Conservation (phyloP, 129 eudicot species). For the Oenanthe sinensis region DNA sequence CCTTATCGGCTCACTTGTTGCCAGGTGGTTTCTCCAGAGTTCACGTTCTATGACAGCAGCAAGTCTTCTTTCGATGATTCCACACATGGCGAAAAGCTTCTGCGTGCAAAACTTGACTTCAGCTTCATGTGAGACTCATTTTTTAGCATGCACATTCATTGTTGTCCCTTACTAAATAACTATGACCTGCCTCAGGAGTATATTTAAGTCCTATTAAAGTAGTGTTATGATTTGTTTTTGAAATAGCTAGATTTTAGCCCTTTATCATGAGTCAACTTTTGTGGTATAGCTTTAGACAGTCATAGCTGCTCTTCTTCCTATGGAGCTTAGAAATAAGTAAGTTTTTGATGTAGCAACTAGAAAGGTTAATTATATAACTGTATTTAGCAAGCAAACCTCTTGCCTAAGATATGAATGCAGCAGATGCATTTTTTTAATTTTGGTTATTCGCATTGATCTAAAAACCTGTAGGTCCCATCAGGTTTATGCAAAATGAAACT, state of each 20-base stretch:
- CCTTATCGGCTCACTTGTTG: not conserved
- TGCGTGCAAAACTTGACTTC: slow-evolving; percentile 87
- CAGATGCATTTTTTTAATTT: not conserved
- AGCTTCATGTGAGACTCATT: slow-evolving; percentile 80
- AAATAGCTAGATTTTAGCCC: not conserved
- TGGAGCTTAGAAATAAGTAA: not conserved
- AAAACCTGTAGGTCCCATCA: not conserved
- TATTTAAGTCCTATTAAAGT: not conserved
- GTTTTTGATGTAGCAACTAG: not conserved
- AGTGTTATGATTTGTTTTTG: not conserved
- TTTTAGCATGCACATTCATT: slow-evolving; percentile 4
- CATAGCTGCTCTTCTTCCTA: not conserved
- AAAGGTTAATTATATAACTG: not conserved
- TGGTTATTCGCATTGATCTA: not conserved
- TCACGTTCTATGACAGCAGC: slow-evolving; percentile 88
- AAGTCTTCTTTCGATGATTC: slow-evolving; percentile 86
- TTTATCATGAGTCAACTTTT: not conserved
- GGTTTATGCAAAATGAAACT: not conserved
- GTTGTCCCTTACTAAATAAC: not conserved
- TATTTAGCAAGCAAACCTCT: not conserved
- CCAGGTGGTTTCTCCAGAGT: slow-evolving; percentile 96
- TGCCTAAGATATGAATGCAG: not conserved
- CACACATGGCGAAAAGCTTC: slow-evolving; percentile 76
- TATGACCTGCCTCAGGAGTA: not conserved
- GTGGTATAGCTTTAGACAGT: not conserved